Base-by-base conservation (phyloP, 2,329 filamentous ascomycete species). In the Ascochyta viciae-villosae region DNA sequence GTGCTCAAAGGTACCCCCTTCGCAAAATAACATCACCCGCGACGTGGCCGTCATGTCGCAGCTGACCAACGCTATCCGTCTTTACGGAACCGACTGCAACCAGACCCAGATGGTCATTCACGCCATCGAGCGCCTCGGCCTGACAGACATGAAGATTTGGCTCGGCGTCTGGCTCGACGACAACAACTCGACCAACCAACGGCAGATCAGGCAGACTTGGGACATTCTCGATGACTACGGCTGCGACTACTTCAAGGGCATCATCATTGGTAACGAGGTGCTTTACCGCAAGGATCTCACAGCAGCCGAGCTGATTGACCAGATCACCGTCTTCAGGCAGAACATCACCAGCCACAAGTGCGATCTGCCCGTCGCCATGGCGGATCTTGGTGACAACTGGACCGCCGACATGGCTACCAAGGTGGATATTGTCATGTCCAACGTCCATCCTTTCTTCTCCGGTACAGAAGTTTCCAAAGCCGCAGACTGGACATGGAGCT, bases 51-150 rank as follows among this genome's bases (percentile, higher is more conserved):
- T 97, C 9, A 86, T 98, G 47, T 92, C 90, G 12, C 92, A 96
- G 74, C 82, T 98, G 39, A 96, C 92, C 57, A 93, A 96, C 73
- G 88, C 87, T 3, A 85, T 98, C 43, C 89, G 94, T 7, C 82
- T 97, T 1, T 98, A 98, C 74, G 94, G 94, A 45, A 98, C 92
- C 12, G 94, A 98, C 78, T 98, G 94, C 83, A 97, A 97, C 76
- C 94, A 98, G 77, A 98, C 94, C 0, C 86, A 96, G 75, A 95
- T 98, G 90, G 86, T 96, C 0, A 80, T 98, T 8, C 88, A 95
- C 67, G 88, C 93, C 19, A 89, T 98, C 65, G 82, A 90, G 54
- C 83, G 83, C 46, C 82, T 98, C 12, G 82, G 89, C 48, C 79
- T 97, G 65, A 83, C 89, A 50, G 82, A 85, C 53, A 87, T 96